Evolutionary conservation across 768 basidiomycete species (phyloP).

Genomic region (Suillus decipiens): DNA sequence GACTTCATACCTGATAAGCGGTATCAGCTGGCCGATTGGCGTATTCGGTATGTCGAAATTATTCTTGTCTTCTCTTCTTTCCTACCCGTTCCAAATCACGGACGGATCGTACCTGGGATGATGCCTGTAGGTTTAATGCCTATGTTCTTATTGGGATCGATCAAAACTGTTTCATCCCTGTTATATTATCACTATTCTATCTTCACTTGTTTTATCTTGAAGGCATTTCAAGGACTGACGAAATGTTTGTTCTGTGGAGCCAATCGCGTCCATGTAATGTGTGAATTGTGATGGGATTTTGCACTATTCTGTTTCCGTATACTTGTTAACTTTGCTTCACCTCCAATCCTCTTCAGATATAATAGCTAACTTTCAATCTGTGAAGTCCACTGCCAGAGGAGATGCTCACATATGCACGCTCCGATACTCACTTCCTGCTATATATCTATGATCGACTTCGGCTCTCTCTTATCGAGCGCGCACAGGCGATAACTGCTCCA

Average conservation of each 20-base stretch:
- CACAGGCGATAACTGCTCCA: conserved; percentile 37
- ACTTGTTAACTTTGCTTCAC: neutral
- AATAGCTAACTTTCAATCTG: neutral
- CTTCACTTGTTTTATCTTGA: neutral
- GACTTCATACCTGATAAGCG: conserved; percentile 92
- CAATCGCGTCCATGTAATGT: neutral
- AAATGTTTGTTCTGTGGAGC: neutral
- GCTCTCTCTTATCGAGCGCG: conserved; percentile 80
- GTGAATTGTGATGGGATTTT: neutral
- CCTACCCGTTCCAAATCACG: neutral
- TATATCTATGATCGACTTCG: conserved; percentile 92
- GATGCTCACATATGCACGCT: conserved; percentile 91
- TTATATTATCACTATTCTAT: neutral
- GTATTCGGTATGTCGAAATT: conserved; percentile 63
- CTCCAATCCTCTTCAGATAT: neutral
- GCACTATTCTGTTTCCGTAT: neutral
- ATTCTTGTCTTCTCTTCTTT: neutral
- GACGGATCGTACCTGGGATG: neutral
- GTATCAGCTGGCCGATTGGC: conserved; percentile 97
- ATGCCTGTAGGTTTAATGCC: neutral
- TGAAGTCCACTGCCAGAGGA: conserved; percentile 76
- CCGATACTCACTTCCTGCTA: conserved; percentile 94
- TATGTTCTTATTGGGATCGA: neutral
- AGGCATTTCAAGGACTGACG: no score
- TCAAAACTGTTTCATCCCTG: neutral